Percentiles rank a stretch among this genome's conserved stretches.
These are phyloP conservation scores for Glarea lozoyensis DNA, from an alignment of 495 filamentous ascomycete species.

Conservation along the genomic window DNA sequence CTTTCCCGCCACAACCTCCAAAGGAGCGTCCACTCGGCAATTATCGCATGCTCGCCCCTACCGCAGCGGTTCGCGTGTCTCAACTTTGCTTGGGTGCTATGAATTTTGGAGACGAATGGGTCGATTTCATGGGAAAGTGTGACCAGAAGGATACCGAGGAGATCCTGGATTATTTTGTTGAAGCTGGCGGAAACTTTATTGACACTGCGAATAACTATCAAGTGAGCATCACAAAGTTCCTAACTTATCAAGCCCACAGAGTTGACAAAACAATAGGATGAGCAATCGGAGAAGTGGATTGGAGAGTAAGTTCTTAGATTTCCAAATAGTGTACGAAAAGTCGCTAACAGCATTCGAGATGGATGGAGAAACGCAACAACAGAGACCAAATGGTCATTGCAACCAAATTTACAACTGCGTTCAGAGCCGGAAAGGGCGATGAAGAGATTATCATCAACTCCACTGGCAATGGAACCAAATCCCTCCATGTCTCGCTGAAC, in stretches of 20 bases:
- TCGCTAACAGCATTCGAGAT: too few species aligned
- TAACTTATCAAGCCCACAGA: too few species aligned
- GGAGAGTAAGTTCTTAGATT: too few species aligned
- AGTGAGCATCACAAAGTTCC: neutral
- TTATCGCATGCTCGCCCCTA: conserved; percentile 51
- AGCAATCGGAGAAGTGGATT: conserved; percentile 62
- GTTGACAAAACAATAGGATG: too few species aligned
- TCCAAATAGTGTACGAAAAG: too few species aligned
- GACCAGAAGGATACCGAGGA: conserved; percentile 50
- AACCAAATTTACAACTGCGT: conserved; percentile 57
- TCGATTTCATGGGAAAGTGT: conserved; percentile 46
- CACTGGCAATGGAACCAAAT: conserved; percentile 51
- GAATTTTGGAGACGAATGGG: conserved; percentile 52
- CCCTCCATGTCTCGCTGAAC: conserved; percentile 42
- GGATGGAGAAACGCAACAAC: conserved; percentile 46
- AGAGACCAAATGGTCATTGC: conserved; percentile 59
- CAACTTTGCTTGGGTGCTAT: conserved; percentile 55
- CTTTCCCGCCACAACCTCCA: conserved; percentile 21
- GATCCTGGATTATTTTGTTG: conserved; percentile 60
- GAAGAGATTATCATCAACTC: conserved; percentile 46
- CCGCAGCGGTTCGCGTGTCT: conserved; percentile 46
- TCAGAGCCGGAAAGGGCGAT: conserved; percentile 24
- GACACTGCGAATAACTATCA: conserved; percentile 42
- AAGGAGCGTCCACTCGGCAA: conserved; percentile 42
- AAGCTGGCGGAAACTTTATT: conserved; percentile 68